phyloP scores from a whole-genome alignment of 23 red algal genomes.

The Pyropia yezoensis region DNA sequence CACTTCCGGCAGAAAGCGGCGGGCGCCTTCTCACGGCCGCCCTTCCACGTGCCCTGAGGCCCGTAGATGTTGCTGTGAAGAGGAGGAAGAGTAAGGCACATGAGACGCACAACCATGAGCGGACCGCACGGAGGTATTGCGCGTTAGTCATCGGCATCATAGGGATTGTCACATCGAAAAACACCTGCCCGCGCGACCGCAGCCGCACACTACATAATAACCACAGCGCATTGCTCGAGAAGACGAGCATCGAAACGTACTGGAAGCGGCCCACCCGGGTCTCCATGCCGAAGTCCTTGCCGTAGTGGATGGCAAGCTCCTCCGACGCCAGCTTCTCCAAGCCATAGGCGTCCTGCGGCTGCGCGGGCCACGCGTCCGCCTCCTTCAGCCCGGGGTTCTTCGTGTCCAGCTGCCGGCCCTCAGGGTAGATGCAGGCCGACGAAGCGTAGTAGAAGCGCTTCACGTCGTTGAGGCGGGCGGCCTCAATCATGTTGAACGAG shows the following conservation, averaged over 20 bases:
- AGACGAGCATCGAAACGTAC: too few species aligned
- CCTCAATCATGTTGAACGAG: constrained; percentile 97
- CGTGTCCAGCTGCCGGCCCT: constrained; percentile 88
- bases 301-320: constrained; percentile 96
- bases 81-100: too few species aligned
- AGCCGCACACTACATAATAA: too few species aligned
- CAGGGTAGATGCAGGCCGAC: constrained; percentile 97
- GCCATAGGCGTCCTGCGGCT: constrained; percentile 99
- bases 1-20: constrained; percentile 98
- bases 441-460: constrained; percentile 99
- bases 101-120: too few species aligned
- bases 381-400: constrained; percentile 98
- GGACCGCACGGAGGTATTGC: too few species aligned
- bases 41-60: constrained; percentile 98
- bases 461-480: constrained; percentile 62
- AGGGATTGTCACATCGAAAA: too few species aligned
- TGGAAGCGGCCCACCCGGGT: constrained; percentile 96
- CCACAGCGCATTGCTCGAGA: too few species aligned
- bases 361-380: constrained; percentile 94
- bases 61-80: constrained; percentile 85
- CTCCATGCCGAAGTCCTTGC: constrained; percentile 97
- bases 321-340: constrained; percentile 99
- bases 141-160: too few species aligned
- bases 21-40: constrained; percentile 97
- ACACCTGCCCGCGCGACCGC: too few species aligned